These are phyloP conservation scores for Carex littledalei DNA, from an alignment of 176 grass and related monocot species.

Conservation along the genomic window DNA sequence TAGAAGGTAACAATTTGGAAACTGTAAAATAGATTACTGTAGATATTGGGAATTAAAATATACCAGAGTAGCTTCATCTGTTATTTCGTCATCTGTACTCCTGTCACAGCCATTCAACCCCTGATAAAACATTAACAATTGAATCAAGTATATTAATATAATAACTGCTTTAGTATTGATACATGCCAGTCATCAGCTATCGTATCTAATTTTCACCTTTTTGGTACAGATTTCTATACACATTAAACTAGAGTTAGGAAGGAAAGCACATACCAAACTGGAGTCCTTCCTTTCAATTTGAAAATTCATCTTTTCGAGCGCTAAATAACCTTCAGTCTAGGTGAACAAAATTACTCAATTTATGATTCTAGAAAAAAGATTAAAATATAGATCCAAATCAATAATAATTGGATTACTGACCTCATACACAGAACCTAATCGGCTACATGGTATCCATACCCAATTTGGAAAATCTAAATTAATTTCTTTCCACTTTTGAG, in stretches of 20 bases:
- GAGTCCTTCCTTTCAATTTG: not conserved
- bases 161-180: not conserved
- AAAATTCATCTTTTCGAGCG: slow-evolving; percentile 42
- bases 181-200: not conserved
- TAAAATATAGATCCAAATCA: not conserved
- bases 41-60: not conserved
- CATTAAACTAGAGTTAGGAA: not conserved
- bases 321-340: slow-evolving; percentile 65
- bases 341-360: not conserved
- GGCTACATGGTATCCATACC: slow-evolving; percentile 49
- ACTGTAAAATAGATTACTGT: not conserved
- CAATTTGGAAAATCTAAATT: slow-evolving; percentile 57
- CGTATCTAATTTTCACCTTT: not conserved
- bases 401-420: not conserved
- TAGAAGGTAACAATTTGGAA: not conserved
- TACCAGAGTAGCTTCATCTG: slow-evolving; percentile 61
- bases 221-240: not conserved
- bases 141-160: not conserved
- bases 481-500: slow-evolving; percentile 52
- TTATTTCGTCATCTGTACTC: not conserved
- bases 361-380: not conserved
- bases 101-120: slow-evolving; percentile 16
- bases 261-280: slow-evolving; percentile 25
- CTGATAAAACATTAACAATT: not conserved
- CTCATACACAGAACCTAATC: slow-evolving; percentile 35